phyloP scores from a whole-genome alignment of 148 eudicot species.

The Spergularia marina region DNA sequence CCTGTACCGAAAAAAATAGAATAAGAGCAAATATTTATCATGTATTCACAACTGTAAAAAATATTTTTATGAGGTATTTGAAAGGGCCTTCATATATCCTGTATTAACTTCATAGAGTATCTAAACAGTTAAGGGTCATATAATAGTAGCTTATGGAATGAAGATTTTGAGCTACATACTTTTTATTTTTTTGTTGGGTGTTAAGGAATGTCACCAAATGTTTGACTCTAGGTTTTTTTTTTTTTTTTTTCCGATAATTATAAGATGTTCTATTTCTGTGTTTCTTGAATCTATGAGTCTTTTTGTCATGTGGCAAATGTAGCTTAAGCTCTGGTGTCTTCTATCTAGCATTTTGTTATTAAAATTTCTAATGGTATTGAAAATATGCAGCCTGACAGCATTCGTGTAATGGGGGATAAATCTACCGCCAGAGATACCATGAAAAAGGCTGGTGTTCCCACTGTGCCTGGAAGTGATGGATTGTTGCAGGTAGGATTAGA shows the following conservation, averaged over 20 bases:
- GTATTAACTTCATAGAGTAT: no score
- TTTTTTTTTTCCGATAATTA: neutral
- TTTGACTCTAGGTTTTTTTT: neutral
- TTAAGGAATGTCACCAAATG: no score
- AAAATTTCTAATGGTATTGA: neutral
- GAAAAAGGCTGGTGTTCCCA: slow-evolving; percentile 99
- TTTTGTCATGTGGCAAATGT: neutral
- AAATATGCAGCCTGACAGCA: slow-evolving; percentile 84
- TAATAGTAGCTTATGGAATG: no score
- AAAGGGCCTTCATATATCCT: no score
- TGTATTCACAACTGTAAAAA: neutral
- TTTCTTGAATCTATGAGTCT: neutral
- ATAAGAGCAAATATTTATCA: no score
- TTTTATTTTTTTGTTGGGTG: no score
- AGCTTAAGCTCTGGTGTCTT: neutral
- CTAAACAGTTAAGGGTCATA: no score
- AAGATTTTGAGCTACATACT: no score
- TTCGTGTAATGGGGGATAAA: slow-evolving; percentile 96
- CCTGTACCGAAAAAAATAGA: no score
- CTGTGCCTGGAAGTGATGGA: slow-evolving; percentile 98
- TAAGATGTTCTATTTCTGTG: neutral
- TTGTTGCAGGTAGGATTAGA: slow-evolving; percentile 58
- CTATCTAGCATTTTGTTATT: neutral
- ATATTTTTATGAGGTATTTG: neutral
- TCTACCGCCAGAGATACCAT: slow-evolving; percentile 95